Conservation (phyloP, 2,329 filamentous ascomycete species). For the Aspergillus brunneoviolaceus region DNA sequence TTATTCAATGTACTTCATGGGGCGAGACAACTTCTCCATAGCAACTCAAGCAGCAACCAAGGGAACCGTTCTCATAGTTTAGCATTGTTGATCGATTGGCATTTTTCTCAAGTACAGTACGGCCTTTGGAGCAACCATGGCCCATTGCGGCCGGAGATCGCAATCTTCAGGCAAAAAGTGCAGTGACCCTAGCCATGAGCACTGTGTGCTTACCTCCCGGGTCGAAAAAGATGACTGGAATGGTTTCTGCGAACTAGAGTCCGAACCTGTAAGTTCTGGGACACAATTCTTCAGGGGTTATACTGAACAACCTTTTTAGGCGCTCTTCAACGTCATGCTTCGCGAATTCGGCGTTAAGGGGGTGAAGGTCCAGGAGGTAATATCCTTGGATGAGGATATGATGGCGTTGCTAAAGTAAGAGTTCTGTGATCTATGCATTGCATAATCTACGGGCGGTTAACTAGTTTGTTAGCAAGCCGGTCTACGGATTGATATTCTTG, state of each 20-base stretch:
- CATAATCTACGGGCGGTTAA: not conserved
- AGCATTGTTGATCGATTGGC: not conserved
- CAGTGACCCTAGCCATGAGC: too few species aligned
- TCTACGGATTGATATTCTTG: slow-evolving; percentile 86
- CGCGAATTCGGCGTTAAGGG: slow-evolving; percentile 72
- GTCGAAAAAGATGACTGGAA: slow-evolving; percentile 45
- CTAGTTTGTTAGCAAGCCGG: slow-evolving; percentile 57
- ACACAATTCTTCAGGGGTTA: slow-evolving; percentile 2
- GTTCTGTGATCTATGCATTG: not conserved
- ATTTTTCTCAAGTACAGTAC: too few species aligned
- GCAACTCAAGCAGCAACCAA: slow-evolving; percentile 3
- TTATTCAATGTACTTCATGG: too few species aligned
- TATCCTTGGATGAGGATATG: slow-evolving; percentile 67
- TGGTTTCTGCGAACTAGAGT: slow-evolving; percentile 71
- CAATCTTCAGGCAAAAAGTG: too few species aligned
- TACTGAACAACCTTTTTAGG: slow-evolving; percentile 46
- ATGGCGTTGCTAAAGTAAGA: slow-evolving; percentile 63
- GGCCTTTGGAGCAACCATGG: too few species aligned
- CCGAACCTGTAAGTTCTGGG: slow-evolving; percentile 68
- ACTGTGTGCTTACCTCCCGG: slow-evolving; percentile 32
- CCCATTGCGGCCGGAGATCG: too few species aligned
- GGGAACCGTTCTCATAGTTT: slow-evolving; percentile 10
- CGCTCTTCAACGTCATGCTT: slow-evolving; percentile 83
- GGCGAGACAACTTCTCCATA: too few species aligned
- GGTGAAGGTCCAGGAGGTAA: slow-evolving; percentile 73